Evolutionary conservation across 192 early-diverging fungal species (phyloP).

Genomic region (Backusella sp.): DNA sequence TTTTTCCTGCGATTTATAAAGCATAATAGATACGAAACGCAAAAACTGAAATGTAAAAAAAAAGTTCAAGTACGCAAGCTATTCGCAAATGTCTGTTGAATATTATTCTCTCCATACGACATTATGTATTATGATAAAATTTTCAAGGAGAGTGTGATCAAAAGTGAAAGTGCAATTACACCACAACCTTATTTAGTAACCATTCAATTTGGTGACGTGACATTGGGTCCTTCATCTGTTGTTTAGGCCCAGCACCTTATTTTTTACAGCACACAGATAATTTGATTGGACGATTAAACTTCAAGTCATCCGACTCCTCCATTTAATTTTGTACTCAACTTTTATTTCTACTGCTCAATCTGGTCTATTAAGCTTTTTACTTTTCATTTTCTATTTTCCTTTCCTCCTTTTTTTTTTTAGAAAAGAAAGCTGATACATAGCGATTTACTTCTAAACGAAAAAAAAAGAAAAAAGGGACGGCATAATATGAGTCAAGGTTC

Average conservation of each 20-base stretch:
- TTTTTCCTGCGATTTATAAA: not conserved
- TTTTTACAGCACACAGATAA: not conserved
- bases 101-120: not conserved
- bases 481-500: conserved; percentile 8
- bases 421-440: not conserved
- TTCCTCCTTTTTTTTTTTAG: not conserved
- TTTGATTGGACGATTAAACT: not conserved
- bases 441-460: not conserved
- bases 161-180: not conserved
- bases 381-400: not conserved
- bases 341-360: not conserved
- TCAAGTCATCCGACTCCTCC: not conserved
- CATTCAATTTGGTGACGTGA: not conserved
- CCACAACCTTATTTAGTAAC: not conserved
- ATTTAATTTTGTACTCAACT: conserved; percentile 8
- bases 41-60: too few relatives aligned
- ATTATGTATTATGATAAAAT: not conserved
- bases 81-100: not conserved
- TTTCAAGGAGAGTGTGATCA: not conserved
- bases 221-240: not conserved
- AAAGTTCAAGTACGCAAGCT: not conserved
- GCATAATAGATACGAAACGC: not conserved
- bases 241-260: not conserved
- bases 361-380: not conserved
- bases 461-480: not conserved